Base-by-base conservation (phyloP, 148 eudicot species). In the Tetragonia tetragonoides region DNA sequence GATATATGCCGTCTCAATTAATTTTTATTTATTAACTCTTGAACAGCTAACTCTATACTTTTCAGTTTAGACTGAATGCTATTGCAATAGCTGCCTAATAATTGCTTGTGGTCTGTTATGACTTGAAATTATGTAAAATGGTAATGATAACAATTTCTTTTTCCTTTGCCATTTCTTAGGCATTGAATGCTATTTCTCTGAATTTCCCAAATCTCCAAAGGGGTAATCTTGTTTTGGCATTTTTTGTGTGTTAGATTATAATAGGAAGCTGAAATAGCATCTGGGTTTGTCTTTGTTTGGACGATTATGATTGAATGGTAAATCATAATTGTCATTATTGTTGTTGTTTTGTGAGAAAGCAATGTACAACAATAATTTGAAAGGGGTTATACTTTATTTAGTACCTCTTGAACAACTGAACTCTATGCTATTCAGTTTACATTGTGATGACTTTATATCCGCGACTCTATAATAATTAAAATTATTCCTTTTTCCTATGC, bases 351-450 rank as follows among this genome's bases (percentile, higher is more conserved):
- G 67, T 56, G 28, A 62, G 24, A 68, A 63, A 83, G 77, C 74
- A 74, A 94, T 94, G 98, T 86, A 79, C 82, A 81, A 65, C 72
- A 86, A 81, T 73, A 93, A 94, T 88, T 78, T 88, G 74, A 86
- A 84, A 47, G 97, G 98, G 81, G 88, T 92, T 75, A 81, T 84
- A 76, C 78, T 92, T 46, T 46, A 28, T 28, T 28, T 28, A 28
- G 34, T 28, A 28, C 0, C 34, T 28, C 34, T 28, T 28, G 34
- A 28, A 28, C 34, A 28, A 1, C 34, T 28, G 34, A 28, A 28
- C 34, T 28, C 34, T 28, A 28, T 28, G 1, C 34, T 28, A 28
- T 28, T 28, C 34, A 28, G 34, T 28, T 28, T 28, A 28, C 34
- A 28, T 28, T 28, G 34, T 28, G 34, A 28, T 1, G 34, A 28